phyloP scores from a whole-genome alignment of 176 grass and related monocot genomes.

The Saccharum officinarum region DNA sequence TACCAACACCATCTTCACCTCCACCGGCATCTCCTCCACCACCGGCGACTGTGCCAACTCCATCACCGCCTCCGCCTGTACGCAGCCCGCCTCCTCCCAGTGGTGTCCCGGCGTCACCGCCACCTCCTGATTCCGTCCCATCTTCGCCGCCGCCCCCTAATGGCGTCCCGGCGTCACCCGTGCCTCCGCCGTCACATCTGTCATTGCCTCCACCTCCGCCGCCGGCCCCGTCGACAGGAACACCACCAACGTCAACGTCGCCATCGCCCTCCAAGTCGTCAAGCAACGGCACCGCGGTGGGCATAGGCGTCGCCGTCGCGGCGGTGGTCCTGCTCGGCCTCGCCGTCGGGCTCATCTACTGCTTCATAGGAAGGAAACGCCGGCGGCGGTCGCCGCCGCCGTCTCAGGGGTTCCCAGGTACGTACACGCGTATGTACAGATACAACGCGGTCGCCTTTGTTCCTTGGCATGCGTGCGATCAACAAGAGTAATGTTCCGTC shows the following conservation, averaged over 20 bases:
- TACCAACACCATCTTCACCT: constrained; percentile 23
- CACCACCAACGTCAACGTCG: constrained; percentile 18
- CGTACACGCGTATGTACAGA: background rate
- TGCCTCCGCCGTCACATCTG: background rate
- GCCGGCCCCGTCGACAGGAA: background rate
- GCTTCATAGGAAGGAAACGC: constrained; percentile 18
- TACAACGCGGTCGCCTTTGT: background rate
- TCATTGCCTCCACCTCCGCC: constrained; percentile 25
- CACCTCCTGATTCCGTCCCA: background rate
- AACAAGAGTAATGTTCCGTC: constrained; percentile 7
- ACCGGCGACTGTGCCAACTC: background rate
- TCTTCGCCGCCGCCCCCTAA: background rate
- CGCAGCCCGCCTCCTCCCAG: constrained; percentile 19
- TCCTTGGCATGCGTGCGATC: background rate
- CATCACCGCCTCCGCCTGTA: background rate
- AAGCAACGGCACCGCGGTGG: background rate
- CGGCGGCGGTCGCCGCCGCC: constrained; percentile 12
- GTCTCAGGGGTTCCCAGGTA: constrained; percentile 23
- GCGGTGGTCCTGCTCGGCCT: constrained; percentile 40
- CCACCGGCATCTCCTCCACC: background rate
- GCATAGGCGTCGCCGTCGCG: constrained; percentile 43
- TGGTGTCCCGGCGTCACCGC: constrained; percentile 7
- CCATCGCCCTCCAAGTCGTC: background rate
- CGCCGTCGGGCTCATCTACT: constrained; percentile 36
- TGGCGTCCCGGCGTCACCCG: background rate